Base-by-base conservation (phyloP, 805 yeast genomes). In the Metschnikowia gelsemii region DNA sequence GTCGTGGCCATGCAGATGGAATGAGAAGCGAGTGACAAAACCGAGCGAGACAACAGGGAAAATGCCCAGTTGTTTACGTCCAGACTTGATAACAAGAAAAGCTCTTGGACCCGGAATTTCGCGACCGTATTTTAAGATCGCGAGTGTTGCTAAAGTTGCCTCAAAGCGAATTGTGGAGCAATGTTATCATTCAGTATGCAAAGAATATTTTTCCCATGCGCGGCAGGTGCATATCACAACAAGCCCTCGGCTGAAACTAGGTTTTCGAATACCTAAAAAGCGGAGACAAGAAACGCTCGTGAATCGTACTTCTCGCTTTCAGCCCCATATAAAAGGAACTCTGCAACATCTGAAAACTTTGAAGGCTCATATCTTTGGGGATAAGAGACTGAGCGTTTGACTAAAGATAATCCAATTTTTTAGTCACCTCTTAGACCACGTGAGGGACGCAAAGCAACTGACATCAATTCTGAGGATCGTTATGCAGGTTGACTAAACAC, bases 361-460 rank as follows among this genome's bases (percentile, higher is more conserved):
- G n/a, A n/a, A n/a, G n/a, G n/a, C n/a, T n/a, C n/a, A n/a, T n/a
- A n/a, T 26, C 8, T n/a, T 8, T 26, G 3, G 26, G 26, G 4
- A 11, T 23, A 11, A 3, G n/a, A 23, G n/a, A n/a, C 12, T 11
- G 26, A 23, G 26, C 26, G 29, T 26, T n/a, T n/a, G n/a, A n/a
- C n/a, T n/a, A n/a, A n/a, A n/a, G n/a, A 22, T 22, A 22, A 22
- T 22, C 25, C 25, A 22, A 11, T 22, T 22, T 22, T 26, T 26
- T 26, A 11, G 12, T 5, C 8, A 26, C 29, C 14, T 2, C 12
- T 26, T 26, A 8, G 29, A n/a, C n/a, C n/a, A n/a, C 29, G 14
- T n/a, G 29, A n/a, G 28, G 29, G 36, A 8, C 36, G 29, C 36
- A 31, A 29, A 17, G 19, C 20, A 32, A 21, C 16, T 21, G 24